Evolutionary conservation across 805 yeast species (phyloP).

Genomic region (Candida adriatica): DNA sequence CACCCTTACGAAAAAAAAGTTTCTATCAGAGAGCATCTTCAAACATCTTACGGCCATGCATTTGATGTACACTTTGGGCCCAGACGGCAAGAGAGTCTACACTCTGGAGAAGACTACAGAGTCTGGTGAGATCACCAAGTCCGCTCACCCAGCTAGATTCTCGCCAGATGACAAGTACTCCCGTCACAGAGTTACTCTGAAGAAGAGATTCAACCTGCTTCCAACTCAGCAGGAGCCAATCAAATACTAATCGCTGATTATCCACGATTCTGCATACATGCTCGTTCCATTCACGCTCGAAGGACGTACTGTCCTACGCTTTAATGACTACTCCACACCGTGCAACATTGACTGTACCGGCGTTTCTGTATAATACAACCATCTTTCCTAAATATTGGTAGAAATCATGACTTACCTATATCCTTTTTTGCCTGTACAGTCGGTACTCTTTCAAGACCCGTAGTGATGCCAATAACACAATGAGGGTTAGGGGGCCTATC

Average conservation of each 20-base stretch:
- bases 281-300: too few relatives aligned
- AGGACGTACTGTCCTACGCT: too few relatives aligned
- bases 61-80: conserved; percentile 95
- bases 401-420: too few relatives aligned
- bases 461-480: conserved; percentile 44
- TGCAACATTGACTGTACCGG: too few relatives aligned
- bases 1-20: not conserved
- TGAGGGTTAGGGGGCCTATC: conserved; percentile 77
- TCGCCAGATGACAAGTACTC: conserved; percentile 99
- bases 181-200: conserved; percentile 95
- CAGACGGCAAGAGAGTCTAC: conserved; percentile 93
- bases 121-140: conserved; percentile 90
- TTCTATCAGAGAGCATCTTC: not conserved
- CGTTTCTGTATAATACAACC: too few relatives aligned
- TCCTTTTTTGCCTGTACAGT: conserved; percentile 12
- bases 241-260: conserved; percentile 11
- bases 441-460: conserved; percentile 37
- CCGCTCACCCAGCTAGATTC: conserved; percentile 99
- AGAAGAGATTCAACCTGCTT: conserved; percentile 85
- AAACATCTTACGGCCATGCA: conserved; percentile 70
- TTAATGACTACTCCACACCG: too few relatives aligned
- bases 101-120: conserved; percentile 79
- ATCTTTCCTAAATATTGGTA: too few relatives aligned
- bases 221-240: conserved; percentile 61
- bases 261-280: not conserved